Evolutionary conservation across 345 rosid genomes (phyloP), one percentile per base, ranked within the genome.

Genomic region (Orychophragmus violaceus): DNA sequence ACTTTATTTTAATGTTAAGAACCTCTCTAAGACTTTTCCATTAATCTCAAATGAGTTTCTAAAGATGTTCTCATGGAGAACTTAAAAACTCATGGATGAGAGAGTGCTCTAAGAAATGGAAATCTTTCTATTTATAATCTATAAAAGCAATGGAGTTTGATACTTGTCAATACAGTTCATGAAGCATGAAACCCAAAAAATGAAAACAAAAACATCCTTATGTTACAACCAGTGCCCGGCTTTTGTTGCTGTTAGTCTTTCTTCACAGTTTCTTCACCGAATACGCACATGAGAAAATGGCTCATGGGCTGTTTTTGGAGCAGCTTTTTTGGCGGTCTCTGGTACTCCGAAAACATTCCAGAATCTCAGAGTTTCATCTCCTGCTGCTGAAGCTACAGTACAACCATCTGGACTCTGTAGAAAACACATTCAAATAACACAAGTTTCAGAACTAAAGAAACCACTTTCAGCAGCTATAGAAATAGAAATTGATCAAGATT

Each of bases 371-470:
- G 52, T 46, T n/a, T 46, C 52, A 3, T 46, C 52, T 46, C 52
- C 52, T 46, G 52, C 52, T 46, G 52, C 52, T 19, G 52, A 19
- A 21, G 52, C 52, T 48, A 48, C 53, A 8, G 53, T 48, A 22
- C 53, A 48, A 22, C 53, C 53, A 48, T 48, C 53, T 22, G 53
- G 53, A 48, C 53, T 48, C 53, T 48, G 53, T 48, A 48, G 29
- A 41, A 22, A 48, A 19, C 13, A 48, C 16, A 45, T 0, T 5
- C 16, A 22, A 48, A 48, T 11, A 48, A 12, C 1, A 22, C 16
- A 48, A 22, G 28, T 22, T 48, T 48, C 6, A 22, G 53, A 48
- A 12, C 14, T 48, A 11, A 48, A 22, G 28, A 48, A 46, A 21
- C 52, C 6, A 46, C 35, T 9, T 8, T 1, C 33, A 30, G 33